phyloP scores from a whole-genome alignment of 257 asterid genomes.

The Mentha longifolia region DNA sequence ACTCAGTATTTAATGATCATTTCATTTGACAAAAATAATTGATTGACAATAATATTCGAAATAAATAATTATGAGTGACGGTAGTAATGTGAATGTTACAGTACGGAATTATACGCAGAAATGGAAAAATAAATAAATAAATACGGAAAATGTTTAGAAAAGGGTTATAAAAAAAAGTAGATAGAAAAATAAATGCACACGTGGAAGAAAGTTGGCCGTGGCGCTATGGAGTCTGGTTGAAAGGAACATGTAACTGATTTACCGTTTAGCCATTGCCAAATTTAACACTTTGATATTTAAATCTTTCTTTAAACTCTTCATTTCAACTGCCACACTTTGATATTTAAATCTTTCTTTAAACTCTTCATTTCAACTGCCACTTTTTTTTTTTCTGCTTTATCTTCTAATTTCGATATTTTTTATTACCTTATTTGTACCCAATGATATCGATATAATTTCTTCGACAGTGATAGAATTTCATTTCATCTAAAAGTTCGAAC shows the following conservation, averaged over 20 bases:
- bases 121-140: background rate
- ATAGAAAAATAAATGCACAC: slow-evolving; percentile 40
- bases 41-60: slow-evolving; percentile 4
- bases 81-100: slow-evolving; percentile 19
- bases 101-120: background rate
- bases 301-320: slow-evolving; percentile 35
- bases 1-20: background rate
- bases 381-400: slow-evolving; percentile 3
- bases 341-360: slow-evolving; percentile 33
- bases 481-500: no score
- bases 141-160: background rate
- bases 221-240: slow-evolving; percentile 50
- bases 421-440: no score
- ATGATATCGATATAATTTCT: background rate
- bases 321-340: no score
- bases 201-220: slow-evolving; percentile 45
- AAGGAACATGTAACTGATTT: slow-evolving; percentile 67
- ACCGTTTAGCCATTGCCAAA: slow-evolving; percentile 45
- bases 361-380: slow-evolving; percentile 27
- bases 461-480: no score
- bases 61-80: background rate
- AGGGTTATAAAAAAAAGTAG: slow-evolving; percentile 22
- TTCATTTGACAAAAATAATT: slow-evolving; percentile 22
- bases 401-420: slow-evolving; percentile 5
- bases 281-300: slow-evolving; percentile 25